Conservation (phyloP, 805 yeast species). For the Tetrapisispora taiwanensis region DNA sequence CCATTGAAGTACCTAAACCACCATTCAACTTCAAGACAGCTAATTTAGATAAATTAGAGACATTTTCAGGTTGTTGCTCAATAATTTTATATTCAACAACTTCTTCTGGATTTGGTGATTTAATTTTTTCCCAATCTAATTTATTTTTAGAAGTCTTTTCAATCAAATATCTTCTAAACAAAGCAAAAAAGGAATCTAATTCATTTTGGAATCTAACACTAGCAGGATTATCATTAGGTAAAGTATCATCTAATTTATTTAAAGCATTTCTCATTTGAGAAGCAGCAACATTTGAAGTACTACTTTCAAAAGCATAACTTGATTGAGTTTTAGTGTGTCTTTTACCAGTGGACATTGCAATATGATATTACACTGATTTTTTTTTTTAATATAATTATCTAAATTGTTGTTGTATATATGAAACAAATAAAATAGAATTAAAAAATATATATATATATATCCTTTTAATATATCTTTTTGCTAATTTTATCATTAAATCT, state of each 20-base stretch:
- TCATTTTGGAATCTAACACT: constrained; percentile 57
- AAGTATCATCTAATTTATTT: constrained; percentile 81
- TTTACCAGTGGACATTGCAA: constrained; percentile 13
- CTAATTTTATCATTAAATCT: too few relatives aligned
- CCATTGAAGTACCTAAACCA: constrained; percentile 98
- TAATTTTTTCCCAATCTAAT: constrained; percentile 84
- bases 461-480: too few relatives aligned
- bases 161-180: constrained; percentile 83
- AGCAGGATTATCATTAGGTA: constrained; percentile 37
- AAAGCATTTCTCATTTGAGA: constrained; percentile 95
- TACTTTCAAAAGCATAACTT: constrained; percentile 77
- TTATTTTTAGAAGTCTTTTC: constrained; percentile 75
- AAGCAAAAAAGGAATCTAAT: constrained; percentile 87
- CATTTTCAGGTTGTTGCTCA: constrained; percentile 25
- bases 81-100: constrained; percentile 69
- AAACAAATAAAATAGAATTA: neutral
- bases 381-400: too few relatives aligned
- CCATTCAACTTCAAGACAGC: constrained; percentile 96
- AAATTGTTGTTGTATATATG: too few relatives aligned
- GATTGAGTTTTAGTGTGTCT: constrained; percentile 34
- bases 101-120: constrained; percentile 81
- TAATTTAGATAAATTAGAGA: constrained; percentile 53
- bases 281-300: constrained; percentile 91
- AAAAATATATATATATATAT: too few relatives aligned
- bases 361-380: neutral